A percentile compares a stretch with the other conserved stretches of the same genome.
Conservation (phyloP, 768 basidiomycete genomes). For the Podaxis rugospora region DNA sequence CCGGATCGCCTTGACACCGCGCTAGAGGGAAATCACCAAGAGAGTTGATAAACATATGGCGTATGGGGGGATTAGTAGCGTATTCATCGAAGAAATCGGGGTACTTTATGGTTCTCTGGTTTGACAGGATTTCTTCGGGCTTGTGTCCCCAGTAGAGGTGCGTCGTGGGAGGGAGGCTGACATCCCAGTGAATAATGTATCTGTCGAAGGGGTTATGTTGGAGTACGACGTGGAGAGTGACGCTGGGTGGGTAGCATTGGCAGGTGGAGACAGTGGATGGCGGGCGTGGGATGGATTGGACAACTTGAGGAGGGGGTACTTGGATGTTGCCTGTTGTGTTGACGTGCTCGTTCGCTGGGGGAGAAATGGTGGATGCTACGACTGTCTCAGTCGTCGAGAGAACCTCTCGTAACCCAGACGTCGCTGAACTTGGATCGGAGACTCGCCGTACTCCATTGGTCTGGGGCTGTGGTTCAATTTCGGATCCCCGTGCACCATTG, state of each 20-base stretch:
- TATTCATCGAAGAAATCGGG: neutral
- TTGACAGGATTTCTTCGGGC: neutral
- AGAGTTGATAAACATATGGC: conserved; percentile 9
- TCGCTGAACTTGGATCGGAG: neutral
- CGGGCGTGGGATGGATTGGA: neutral
- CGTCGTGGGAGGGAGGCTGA: neutral
- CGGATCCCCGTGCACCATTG: neutral
- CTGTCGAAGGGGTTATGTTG: neutral
- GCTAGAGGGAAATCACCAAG: conserved; percentile 6
- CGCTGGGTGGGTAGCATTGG: neutral
- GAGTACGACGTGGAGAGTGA: neutral
- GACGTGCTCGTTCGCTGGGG: neutral
- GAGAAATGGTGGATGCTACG: neutral
- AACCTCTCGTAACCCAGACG: neutral
- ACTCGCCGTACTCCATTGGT: neutral
- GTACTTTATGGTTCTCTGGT: neutral
- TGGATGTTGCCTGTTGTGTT: neutral
- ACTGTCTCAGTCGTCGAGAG: neutral
- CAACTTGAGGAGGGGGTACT: neutral
- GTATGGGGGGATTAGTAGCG: conserved; percentile 4
- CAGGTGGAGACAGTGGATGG: neutral
- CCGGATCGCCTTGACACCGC: conserved; percentile 9
- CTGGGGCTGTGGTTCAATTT: neutral
- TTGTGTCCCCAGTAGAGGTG: neutral
- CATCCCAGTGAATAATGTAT: neutral